Evolutionary conservation across 345 rosid genomes (phyloP), one percentile per base, ranked within the genome.

Genomic region (Melastoma malabathricum): DNA sequence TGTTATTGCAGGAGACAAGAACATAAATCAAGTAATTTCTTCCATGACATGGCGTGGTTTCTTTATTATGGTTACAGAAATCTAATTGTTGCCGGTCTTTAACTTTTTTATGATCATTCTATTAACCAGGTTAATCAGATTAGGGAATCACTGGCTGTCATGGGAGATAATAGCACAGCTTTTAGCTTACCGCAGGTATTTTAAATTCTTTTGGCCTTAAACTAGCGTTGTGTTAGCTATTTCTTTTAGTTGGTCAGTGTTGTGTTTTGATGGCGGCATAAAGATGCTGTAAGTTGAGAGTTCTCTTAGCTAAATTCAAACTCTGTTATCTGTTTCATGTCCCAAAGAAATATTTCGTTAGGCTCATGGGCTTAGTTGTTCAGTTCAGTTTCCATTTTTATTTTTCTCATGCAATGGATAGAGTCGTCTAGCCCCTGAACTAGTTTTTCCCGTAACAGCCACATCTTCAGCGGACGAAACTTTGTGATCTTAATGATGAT

Each of bases 161-260:
- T 92, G 97, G 98, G 98, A 61, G 88, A 81, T 55, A 88, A 92
- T 68, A 92, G 95, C 79, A 92, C 97, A 1, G 98, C 95, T 44
- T 92, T 92, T 70, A 92, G 98, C 72, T 73, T 92, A 66, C 98
- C 98, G 46, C 98, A 92, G 61, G 98, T 87, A 81, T 60, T 43
- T 19, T 60, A 34, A 6, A 34, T 34, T 34, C 6, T 29, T 10
- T 9, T 34, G 10, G 41, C 12, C 41, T 34, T 34, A 34, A 34
- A 22, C 12, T 6, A 34, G 59, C 31, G 52, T 51, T 39, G 16
- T 48, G 5, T 55, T 17, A 9, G 46, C 22, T 25, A 58, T 31
- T 43, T 46, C 29, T 8, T 22, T 15, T 53, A 3, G n/a, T 23
- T 20, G 7, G 2, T 3, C 43, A 7, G 18, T 15, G 18, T 10